A percentile compares a stretch with the other conserved stretches of the same genome.
These are phyloP conservation scores for Didymella pinodella DNA, from an alignment of 2,329 filamentous ascomycete species.

Conservation along the genomic window DNA sequence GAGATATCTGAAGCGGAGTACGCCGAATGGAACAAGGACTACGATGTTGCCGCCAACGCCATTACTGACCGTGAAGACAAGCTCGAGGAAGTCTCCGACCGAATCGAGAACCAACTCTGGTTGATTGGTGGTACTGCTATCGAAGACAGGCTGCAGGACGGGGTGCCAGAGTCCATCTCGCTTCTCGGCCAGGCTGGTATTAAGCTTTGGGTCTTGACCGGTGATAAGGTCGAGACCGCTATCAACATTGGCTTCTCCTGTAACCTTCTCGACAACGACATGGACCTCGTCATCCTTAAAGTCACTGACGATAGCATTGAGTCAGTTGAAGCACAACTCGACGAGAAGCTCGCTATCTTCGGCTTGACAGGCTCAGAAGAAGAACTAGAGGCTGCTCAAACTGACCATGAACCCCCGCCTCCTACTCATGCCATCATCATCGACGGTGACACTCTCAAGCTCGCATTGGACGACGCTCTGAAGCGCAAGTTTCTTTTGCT, in stretches of 20 bases:
- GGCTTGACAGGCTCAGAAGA: constrained; percentile 83
- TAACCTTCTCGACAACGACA: constrained; percentile 95
- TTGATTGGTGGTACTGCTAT: constrained; percentile 95
- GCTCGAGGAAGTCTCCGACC: constrained; percentile 85
- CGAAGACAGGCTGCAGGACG: constrained; percentile 95
- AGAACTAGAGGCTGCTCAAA: constrained; percentile 79
- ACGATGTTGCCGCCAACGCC: constrained; percentile 85
- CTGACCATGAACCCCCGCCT: constrained; percentile 84
- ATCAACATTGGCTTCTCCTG: constrained; percentile 99
- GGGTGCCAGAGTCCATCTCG: constrained; percentile 93
- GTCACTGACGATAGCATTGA: constrained; percentile 75
- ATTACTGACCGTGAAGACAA: constrained; percentile 91
- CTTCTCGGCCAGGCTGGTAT: constrained; percentile 92
- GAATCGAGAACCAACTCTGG: constrained; percentile 87
- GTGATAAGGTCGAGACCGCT: constrained; percentile 98
- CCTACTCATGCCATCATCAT: constrained; percentile 93
- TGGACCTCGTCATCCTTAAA: constrained; percentile 94
- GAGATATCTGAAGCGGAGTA: constrained; percentile 86
- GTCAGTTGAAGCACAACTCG: constrained; percentile 73
- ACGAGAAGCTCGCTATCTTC: constrained; percentile 76
- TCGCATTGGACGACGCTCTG: constrained; percentile 81
- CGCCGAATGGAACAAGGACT: constrained; percentile 80
- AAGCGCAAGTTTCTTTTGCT: constrained; percentile 93
- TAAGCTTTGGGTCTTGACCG: constrained; percentile 97
- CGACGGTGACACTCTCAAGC: constrained; percentile 90